Evolutionary conservation across 352 stramenopile species (phyloP), one percentile per base, ranked within the genome.

Genomic region (Pythium periplocum): DNA sequence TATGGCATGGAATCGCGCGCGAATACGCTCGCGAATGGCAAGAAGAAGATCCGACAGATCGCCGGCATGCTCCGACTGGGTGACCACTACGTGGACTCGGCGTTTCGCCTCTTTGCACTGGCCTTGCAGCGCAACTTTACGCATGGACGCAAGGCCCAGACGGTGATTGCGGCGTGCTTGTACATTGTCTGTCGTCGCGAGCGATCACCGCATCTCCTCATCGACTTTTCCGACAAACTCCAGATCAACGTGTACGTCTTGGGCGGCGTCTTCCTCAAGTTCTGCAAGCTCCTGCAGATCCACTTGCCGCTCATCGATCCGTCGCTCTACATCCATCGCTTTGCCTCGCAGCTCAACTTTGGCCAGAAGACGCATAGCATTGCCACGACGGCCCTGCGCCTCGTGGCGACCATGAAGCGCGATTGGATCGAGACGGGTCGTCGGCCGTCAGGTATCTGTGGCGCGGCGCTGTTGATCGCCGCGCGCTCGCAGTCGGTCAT

Each of bases 201-300:
- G 65, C 98, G 98, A 59, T 98, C 90, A 58, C 96, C 98, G 55
- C 96, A 99, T 62, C 87, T 99, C 87, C 84, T 99, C 12, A 99
- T 99, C 68, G 97, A 99, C 75, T 99, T 99, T 68, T 96, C 79
- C 10, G 97, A 99, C 77, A 97, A 97, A 50, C 77, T 99, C 4
- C 96, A 99, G 75, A 95, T 99, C 62, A 92, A 89, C 56, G 85
- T 95, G 38, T 95, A 93, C 60, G 83, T 90, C 58, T 69, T 95
- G 12, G 85, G 85, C 30, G 83, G 81, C 41, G 81, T 92, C 30
- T 95, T 95, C 54, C 71, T 95, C 48, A 95, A 95, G 57, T 93
- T 98, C 61, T 95, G 93, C 56, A 88, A 96, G 48, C 62, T 98
- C 42, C 64, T 98, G 51, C 96, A 98, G 61, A 87, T 99, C 42